These are phyloP conservation scores for Candida boidinii DNA, from an alignment of 805 yeast species.

Conservation along the genomic window DNA sequence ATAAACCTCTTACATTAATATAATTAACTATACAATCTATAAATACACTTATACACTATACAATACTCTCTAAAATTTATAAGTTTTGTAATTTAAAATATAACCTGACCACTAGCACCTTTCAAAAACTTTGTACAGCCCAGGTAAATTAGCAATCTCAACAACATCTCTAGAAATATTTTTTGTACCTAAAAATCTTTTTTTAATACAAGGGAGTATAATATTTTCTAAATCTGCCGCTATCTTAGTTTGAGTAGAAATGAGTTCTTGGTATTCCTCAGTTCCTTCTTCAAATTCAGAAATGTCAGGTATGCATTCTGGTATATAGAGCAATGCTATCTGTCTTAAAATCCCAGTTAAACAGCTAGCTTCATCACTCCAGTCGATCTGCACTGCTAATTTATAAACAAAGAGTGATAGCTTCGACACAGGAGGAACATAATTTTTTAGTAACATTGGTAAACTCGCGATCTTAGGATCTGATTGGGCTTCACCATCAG, in stretches of 20 bases:
- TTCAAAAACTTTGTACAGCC: constrained; percentile 85
- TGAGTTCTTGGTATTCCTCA: constrained; percentile 15
- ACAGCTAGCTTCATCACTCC: constrained; percentile 63
- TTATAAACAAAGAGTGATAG: constrained; percentile 60
- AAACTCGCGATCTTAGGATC: constrained; percentile 36
- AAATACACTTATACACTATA: no score
- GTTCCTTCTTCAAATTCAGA: constrained; percentile 7
- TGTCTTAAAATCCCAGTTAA: constrained; percentile 56
- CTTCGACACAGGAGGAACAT: constrained; percentile 54
- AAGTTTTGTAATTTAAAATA: background rate
- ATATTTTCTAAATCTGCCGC: constrained; percentile 40
- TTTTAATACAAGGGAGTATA: constrained; percentile 59
- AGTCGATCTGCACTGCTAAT: constrained; percentile 51
- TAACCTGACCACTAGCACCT: constrained; percentile 45
- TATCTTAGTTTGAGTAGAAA: constrained; percentile 17
- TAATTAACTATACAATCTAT: no score
- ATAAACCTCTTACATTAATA: background rate
- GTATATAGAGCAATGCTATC: constrained; percentile 66
- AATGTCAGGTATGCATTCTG: constrained; percentile 37
- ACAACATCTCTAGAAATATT: constrained; percentile 45
- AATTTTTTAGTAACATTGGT: constrained; percentile 62
- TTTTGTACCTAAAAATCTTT: constrained; percentile 56
- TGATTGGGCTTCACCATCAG: constrained; percentile 19
- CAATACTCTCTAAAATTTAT: no score
- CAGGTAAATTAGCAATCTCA: constrained; percentile 88